Percentiles rank a stretch among this genome's conserved stretches.
Evolutionary conservation across 2,329 filamentous ascomycete species (phyloP).

Genomic region (Talaromyces sp.): DNA sequence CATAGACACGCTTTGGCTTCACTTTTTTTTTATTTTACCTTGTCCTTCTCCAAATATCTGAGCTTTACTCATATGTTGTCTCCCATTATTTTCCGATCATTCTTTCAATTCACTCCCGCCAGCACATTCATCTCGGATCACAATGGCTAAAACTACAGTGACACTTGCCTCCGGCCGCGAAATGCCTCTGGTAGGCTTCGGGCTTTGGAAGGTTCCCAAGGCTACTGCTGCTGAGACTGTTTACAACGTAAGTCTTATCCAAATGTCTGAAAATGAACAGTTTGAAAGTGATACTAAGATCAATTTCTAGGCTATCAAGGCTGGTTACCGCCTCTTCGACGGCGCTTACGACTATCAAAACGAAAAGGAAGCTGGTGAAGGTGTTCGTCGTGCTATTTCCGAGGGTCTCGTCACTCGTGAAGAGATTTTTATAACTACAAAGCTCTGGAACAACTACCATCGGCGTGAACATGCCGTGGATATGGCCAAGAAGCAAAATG

Average conservation of each 20-base stretch:
- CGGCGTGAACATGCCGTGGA: slow-evolving; percentile 18
- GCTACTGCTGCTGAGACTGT: not conserved
- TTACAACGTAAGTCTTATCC: not conserved
- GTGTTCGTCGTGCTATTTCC: not conserved
- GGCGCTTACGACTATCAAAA: not conserved
- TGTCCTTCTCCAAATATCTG: not conserved
- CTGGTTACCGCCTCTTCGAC: not conserved
- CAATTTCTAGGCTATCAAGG: not conserved
- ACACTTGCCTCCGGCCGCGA: not conserved
- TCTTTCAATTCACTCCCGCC: not conserved
- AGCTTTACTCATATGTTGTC: too few relatives aligned
- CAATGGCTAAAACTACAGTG: not conserved
- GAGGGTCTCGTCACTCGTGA: not conserved
- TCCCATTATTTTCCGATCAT: not conserved
- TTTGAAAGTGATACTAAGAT: not conserved
- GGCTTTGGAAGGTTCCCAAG: not conserved
- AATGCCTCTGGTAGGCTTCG: not conserved
- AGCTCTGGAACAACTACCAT: not conserved
- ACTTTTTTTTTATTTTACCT: not conserved
- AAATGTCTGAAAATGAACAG: not conserved
- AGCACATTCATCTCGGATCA: not conserved
- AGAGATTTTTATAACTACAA: not conserved
- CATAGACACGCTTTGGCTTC: not conserved
- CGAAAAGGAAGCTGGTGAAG: not conserved
- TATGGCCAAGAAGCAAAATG: not conserved